A percentile compares a stretch with the other conserved stretches of the same genome.
phyloP scores from a whole-genome alignment of 345 rosid species.

The Eucalyptus sp. region DNA sequence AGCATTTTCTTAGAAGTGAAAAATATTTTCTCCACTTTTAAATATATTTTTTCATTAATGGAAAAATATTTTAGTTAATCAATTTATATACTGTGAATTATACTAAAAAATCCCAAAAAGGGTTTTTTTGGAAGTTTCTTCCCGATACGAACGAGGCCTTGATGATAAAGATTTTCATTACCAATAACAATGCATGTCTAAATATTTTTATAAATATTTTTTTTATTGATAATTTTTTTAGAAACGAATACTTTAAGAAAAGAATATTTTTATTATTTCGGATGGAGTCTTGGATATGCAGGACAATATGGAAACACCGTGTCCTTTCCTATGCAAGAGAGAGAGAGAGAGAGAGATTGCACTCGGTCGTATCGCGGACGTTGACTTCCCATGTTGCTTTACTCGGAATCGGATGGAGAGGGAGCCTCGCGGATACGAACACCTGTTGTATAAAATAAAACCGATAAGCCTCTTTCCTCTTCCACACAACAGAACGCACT shows the following conservation, averaged over 20 bases:
- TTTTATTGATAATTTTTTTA: too few relatives aligned
- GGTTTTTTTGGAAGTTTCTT: background rate
- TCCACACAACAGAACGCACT: background rate
- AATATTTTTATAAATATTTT: too few relatives aligned
- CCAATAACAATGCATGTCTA: rapidly evolving
- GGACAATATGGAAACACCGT: background rate
- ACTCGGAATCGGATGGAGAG: background rate
- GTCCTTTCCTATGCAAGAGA: background rate
- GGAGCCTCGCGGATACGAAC: background rate
- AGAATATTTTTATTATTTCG: rapidly evolving
- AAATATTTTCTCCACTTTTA: too few relatives aligned
- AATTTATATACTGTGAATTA: too few relatives aligned
- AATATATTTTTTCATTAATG: too few relatives aligned
- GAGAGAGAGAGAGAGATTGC: background rate
- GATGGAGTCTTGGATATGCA: background rate
- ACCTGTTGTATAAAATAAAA: background rate
- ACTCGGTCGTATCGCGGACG: rapidly evolving
- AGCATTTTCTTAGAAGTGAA: too few relatives aligned
- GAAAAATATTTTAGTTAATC: too few relatives aligned
- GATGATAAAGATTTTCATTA: too few relatives aligned
- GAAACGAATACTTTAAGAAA: too few relatives aligned
- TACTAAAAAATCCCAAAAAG: too few relatives aligned
- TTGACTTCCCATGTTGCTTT: background rate
- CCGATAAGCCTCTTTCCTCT: background rate
- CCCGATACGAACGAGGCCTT: background rate